Conservation (phyloP, 1,284 basidiomycete genomes). For the Mycosarcoma maydis region DNA sequence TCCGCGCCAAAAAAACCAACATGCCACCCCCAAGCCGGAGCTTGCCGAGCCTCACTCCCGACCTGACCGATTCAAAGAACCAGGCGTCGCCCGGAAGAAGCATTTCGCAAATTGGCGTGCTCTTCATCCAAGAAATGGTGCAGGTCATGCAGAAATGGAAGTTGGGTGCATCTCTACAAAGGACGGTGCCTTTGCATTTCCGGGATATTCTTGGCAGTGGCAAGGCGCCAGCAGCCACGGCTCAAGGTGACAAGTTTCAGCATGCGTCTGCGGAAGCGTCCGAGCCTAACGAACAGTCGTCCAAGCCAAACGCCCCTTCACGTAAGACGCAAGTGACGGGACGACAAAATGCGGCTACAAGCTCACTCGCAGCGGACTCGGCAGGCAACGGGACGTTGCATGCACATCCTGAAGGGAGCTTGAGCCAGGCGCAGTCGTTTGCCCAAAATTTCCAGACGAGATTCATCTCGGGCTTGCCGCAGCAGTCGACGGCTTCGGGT, state of each 20-base stretch:
- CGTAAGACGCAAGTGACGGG: not conserved
- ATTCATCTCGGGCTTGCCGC: constrained; percentile 15
- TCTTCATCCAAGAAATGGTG: constrained; percentile 44
- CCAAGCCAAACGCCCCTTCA: not conserved
- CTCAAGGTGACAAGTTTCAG: not conserved
- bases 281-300: not conserved
- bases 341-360: not conserved
- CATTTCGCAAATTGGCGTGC: constrained; percentile 42
- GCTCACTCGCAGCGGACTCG: not conserved
- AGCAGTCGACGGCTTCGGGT: constrained; percentile 2
- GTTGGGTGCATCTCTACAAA: constrained; percentile 32
- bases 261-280: not conserved
- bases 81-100: constrained; percentile 15
- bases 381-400: not conserved
- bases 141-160: constrained; percentile 50
- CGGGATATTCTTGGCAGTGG: constrained; percentile 12
- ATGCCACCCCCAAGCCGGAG: constrained; percentile 24
- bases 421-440: constrained; percentile 17
- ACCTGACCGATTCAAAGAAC: constrained; percentile 15
- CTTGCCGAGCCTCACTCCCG: constrained; percentile 14
- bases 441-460: constrained; percentile 17
- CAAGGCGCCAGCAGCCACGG: not conserved
- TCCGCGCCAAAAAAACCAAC: constrained; percentile 12
- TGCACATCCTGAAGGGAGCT: constrained; percentile 4
- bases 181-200: constrained; percentile 23